A percentile compares a stretch with the other conserved stretches of the same genome.
Conservation (phyloP, 1,284 basidiomycete species). For the Papiliotrema fonsecae region DNA sequence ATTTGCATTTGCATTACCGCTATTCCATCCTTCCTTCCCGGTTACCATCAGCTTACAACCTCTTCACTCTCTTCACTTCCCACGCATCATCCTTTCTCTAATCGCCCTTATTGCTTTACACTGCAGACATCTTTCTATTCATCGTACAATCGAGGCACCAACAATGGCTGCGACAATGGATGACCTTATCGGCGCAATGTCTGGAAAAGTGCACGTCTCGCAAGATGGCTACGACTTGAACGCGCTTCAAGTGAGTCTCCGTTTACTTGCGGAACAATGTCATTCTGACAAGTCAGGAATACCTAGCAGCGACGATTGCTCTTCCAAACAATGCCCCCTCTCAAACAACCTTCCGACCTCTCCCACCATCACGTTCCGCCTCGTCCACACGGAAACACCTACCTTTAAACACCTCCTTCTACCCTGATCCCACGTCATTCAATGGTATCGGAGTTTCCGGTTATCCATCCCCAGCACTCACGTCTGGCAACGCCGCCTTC, state of each 20-base stretch:
- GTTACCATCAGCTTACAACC: too few relatives aligned
- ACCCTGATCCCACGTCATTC: background rate
- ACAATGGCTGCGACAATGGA: too few relatives aligned
- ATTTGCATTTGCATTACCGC: too few relatives aligned
- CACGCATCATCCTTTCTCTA: too few relatives aligned
- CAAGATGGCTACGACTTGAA: slow-evolving; percentile 33
- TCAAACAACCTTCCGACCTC: slow-evolving; percentile 2
- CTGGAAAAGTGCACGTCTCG: slow-evolving; percentile 12
- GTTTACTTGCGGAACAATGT: slow-evolving; percentile 5
- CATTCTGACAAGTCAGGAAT: slow-evolving; percentile 11
- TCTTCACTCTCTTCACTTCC: too few relatives aligned
- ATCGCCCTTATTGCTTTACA: too few relatives aligned
- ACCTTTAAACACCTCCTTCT: slow-evolving; percentile 5
- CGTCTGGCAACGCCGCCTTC: slow-evolving; percentile 2
- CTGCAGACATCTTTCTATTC: too few relatives aligned
- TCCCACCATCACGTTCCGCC: slow-evolving; percentile 10
- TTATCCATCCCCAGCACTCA: slow-evolving; percentile 1
- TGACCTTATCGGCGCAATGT: background rate
- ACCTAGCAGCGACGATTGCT: slow-evolving; percentile 19
- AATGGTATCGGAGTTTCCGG: background rate
- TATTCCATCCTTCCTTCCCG: too few relatives aligned
- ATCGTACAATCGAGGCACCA: too few relatives aligned
- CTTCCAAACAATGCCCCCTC: slow-evolving; percentile 3
- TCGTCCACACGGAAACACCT: slow-evolving; percentile 9
- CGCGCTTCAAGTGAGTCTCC: slow-evolving; percentile 24